Conservation (phyloP, 495 filamentous ascomycete species). For the Monascus purpureus region DNA sequence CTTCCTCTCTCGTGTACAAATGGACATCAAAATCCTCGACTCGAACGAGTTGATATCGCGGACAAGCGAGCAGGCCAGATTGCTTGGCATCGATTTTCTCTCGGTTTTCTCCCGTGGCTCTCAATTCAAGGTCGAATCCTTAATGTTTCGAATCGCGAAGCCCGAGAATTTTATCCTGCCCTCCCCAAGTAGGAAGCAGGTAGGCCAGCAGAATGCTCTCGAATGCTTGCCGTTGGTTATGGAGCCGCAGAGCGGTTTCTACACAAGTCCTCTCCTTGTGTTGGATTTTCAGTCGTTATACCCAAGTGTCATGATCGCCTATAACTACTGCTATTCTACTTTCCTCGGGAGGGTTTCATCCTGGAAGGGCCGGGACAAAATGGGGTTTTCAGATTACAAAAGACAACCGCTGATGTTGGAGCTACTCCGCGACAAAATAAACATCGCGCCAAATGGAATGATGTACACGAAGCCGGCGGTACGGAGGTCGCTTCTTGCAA, state of each 20-base stretch:
- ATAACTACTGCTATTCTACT: constrained; percentile 98
- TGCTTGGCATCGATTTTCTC: constrained; percentile 91
- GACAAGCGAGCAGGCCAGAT: constrained; percentile 86
- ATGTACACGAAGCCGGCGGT: constrained; percentile 82
- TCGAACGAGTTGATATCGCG: constrained; percentile 76
- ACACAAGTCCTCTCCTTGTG: constrained; percentile 76
- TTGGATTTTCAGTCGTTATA: constrained; percentile 95
- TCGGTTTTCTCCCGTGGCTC: constrained; percentile 88
- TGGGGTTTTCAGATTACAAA: constrained; percentile 81
- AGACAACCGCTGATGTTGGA: constrained; percentile 60
- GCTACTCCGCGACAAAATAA: constrained; percentile 73
- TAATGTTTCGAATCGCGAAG: constrained; percentile 98
- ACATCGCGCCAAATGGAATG: constrained; percentile 91
- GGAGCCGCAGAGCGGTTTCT: constrained; percentile 94
- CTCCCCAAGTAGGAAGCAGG: constrained; percentile 81
- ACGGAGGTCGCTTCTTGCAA: constrained; percentile 80
- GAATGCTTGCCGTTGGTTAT: constrained; percentile 94
- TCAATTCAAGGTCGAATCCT: constrained; percentile 95
- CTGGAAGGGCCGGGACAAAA: constrained; percentile 86
- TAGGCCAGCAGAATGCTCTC: constrained; percentile 85
- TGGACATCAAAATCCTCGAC: constrained; percentile 85
- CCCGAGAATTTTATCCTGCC: constrained; percentile 87
- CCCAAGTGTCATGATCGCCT: constrained; percentile 96
- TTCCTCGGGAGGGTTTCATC: constrained; percentile 72
- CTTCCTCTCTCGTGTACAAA: constrained; percentile 58